A percentile compares a stretch with the other conserved stretches of the same genome.
Evolutionary conservation across 2,329 filamentous ascomycete genomes (phyloP).

Genomic region (Ambrosiella cleistominuta): DNA sequence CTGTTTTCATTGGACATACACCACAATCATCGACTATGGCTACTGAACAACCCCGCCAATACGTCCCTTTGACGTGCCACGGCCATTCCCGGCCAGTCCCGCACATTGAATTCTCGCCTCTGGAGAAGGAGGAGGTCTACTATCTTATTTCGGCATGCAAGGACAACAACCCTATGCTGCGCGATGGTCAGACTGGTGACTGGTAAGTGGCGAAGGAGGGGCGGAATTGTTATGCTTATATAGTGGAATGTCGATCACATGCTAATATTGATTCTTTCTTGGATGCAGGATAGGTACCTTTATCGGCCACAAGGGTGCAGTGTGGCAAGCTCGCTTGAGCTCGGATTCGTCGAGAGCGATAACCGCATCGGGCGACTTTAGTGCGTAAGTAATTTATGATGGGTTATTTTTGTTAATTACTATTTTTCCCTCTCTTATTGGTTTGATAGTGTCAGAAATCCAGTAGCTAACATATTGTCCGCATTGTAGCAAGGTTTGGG

Average conservation of each 20-base stretch:
- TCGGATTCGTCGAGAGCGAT: conserved; percentile 76
- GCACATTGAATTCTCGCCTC: conserved; percentile 74
- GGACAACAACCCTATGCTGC: conserved; percentile 97
- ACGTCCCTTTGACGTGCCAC: conserved; percentile 83
- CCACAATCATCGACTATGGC: conserved; percentile 10
- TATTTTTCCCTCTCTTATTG: background rate
- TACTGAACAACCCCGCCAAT: conserved; percentile 30
- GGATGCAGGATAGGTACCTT: conserved; percentile 82
- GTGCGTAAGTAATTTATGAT: conserved; percentile 42
- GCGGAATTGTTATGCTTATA: too few species aligned
- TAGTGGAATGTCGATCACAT: background rate
- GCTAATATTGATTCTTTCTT: conserved; percentile 10
- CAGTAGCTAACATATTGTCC: background rate
- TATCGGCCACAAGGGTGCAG: conserved; percentile 92
- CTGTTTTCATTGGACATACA: background rate
- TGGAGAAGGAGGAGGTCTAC: conserved; percentile 68
- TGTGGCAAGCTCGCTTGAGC: conserved; percentile 88
- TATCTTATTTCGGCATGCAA: conserved; percentile 91
- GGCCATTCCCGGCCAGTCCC: conserved; percentile 85
- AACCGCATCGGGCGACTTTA: conserved; percentile 91
- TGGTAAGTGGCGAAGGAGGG: conserved; percentile 37
- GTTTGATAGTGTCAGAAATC: background rate
- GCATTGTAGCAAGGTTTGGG: conserved; percentile 68
- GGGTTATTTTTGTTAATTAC: background rate
- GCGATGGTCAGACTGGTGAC: conserved; percentile 86